Evolutionary conservation across 371 early-diverging fungal genomes (phyloP).

Genomic region (Paraphysoderma sedebokerense): DNA sequence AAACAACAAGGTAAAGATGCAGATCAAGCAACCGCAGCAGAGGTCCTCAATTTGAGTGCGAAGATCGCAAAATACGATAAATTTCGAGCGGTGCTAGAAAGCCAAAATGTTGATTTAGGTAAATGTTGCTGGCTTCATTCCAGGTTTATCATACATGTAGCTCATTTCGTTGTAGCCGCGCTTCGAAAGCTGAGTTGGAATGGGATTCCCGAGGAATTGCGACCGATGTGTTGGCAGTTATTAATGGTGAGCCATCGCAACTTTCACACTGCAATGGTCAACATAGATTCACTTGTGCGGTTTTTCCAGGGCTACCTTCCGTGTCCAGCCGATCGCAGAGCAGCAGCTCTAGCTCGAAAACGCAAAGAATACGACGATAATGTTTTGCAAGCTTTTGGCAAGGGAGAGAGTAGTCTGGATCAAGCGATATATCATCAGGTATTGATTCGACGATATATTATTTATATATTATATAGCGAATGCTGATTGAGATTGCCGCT

Average conservation of each 20-base stretch:
- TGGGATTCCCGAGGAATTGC: constrained; percentile 69
- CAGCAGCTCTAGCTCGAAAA: constrained; percentile 60
- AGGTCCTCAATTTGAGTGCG: no score
- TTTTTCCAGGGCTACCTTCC: constrained; percentile 61
- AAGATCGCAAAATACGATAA: no score
- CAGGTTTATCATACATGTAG: neutral
- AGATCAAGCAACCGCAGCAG: no score
- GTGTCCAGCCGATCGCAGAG: constrained; percentile 60
- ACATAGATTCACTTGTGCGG: neutral
- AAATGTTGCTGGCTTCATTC: constrained; percentile 1
- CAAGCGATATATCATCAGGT: constrained; percentile 80
- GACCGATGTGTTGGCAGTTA: constrained; percentile 79
- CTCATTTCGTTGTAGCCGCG: constrained; percentile 18
- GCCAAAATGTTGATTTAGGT: constrained; percentile 58
- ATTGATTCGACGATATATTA: neutral
- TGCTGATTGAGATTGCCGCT: neutral
- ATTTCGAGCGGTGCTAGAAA: constrained; percentile 50
- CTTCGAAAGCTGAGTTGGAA: constrained; percentile 72
- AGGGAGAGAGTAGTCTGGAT: constrained; percentile 61
- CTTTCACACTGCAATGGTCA: neutral
- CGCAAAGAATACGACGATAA: constrained; percentile 79
- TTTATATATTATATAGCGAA: neutral
- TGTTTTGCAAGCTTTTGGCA: constrained; percentile 55
- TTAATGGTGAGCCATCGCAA: constrained; percentile 39
- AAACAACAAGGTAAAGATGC: no score